Conservation (phyloP, 1,284 basidiomycete genomes). For the Naganishia cerealis region DNA sequence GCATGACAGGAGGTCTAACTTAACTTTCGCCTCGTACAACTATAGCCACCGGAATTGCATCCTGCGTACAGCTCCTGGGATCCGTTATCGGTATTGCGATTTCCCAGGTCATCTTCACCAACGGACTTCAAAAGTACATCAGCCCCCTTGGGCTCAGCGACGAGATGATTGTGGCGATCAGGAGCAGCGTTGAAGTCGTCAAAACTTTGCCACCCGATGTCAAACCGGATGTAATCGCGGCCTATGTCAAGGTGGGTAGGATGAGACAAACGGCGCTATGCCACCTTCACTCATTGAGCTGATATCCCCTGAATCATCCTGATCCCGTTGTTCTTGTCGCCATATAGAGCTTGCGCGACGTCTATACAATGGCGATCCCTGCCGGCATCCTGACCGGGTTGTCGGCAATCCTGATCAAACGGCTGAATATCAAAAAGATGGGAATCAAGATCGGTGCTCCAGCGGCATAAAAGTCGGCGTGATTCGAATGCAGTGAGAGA, state of each 20-base stretch:
- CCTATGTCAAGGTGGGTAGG: slow-evolving; percentile 47
- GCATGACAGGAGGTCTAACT: neutral
- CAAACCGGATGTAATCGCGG: slow-evolving; percentile 52
- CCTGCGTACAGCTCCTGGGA: slow-evolving; percentile 55
- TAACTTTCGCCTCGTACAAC: neutral
- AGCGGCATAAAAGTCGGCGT: neutral
- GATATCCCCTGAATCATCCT: neutral
- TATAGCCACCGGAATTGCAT: slow-evolving; percentile 50
- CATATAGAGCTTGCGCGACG: slow-evolving; percentile 48
- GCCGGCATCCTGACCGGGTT: slow-evolving; percentile 49
- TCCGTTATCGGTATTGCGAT: slow-evolving; percentile 55
- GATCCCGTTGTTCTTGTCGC: neutral
- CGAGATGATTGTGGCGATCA: slow-evolving; percentile 40
- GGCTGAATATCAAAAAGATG: slow-evolving; percentile 53
- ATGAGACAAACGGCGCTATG: no score
- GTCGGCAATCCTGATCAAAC: slow-evolving; percentile 51
- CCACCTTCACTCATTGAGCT: neutral
- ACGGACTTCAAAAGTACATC: slow-evolving; percentile 42
- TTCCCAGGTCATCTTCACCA: slow-evolving; percentile 53
- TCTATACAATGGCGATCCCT: slow-evolving; percentile 56
- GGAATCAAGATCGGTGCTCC: slow-evolving; percentile 39
- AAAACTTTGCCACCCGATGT: slow-evolving; percentile 42
- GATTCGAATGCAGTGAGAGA: neutral
- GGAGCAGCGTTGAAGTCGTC: slow-evolving; percentile 47
- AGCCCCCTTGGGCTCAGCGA: slow-evolving; percentile 31